Conservation (phyloP, 106 monocot genomes). For the Alisma plantagoaquatica region DNA sequence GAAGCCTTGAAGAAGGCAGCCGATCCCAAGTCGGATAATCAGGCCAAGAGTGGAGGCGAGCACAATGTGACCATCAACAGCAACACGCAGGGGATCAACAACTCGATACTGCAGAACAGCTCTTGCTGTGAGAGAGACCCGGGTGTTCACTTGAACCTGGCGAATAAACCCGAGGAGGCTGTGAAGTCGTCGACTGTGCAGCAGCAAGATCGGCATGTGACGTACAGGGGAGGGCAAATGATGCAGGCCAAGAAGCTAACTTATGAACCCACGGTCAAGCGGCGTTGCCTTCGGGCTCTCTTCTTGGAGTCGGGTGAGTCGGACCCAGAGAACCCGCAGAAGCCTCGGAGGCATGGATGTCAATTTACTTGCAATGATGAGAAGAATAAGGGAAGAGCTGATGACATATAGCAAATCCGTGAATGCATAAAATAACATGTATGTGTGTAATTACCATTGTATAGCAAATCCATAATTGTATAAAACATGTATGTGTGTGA, state of each 20-base stretch:
- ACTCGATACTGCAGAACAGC: constrained; percentile 9
- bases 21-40: constrained; percentile 3
- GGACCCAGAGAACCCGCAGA: constrained; percentile 37
- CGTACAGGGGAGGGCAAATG: constrained; percentile 8
- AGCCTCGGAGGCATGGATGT: constrained; percentile 53
- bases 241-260: constrained; percentile 16
- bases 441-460: too few species aligned
- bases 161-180: not conserved
- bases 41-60: not conserved
- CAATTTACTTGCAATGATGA: constrained; percentile 37
- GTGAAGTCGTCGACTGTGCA: not conserved
- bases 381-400: too few species aligned
- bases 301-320: constrained; percentile 54
- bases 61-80: constrained; percentile 9
- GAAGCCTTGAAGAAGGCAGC: too few species aligned
- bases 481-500: too few species aligned
- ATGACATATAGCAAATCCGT: too few species aligned
- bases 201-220: constrained; percentile 1
- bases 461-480: too few species aligned
- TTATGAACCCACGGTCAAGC: constrained; percentile 33
- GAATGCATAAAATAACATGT: too few species aligned
- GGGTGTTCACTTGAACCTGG: not conserved
- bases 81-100: constrained; percentile 9
- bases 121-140: not conserved
- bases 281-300: constrained; percentile 56